Base-by-base conservation (phyloP, 768 basidiomycete genomes). In the Candolleomyces efflorescens region DNA sequence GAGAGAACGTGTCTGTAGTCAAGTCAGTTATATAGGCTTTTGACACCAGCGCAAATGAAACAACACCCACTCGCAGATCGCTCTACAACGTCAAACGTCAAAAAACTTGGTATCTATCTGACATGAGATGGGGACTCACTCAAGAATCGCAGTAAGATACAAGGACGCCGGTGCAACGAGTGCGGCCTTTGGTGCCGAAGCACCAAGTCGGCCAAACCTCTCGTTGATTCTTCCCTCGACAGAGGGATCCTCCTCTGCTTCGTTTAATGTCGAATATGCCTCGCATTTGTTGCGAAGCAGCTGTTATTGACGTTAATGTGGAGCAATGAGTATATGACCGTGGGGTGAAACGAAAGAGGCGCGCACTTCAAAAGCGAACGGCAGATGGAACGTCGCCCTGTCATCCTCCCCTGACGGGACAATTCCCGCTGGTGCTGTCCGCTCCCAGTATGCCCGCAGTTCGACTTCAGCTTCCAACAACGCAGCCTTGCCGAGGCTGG, bases 391-490 rank as follows among this genome's bases (percentile, higher is more conserved):
- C 26, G 79, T 79, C 60, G 80, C 70, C 38, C 77, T 69, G 57
- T 83, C 80, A 61, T 84, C 81, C 53, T 83, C 83, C 39, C 74
- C 64, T 24, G 68, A 62, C 1, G 68, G 60, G 54, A 65, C 63
- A 18, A 65, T 55, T 37, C 63, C 71, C 32, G 69, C 65, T 22
- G 71, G 66, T 48, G 78, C 73, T 11, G 85, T 90, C 56, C 86
- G 81, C 63, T 92, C 92, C 83, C 87, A 89, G 75, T 94, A 94
- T 7, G 92, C 92, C 66, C 92, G 81, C 47, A 97, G 71, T 69
- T 97, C 95, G 44, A 98, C 79, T 67, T 98, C 95, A 0, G 95
- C 95, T 73, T 98, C 95, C 50, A 94, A 76, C 17, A 96, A 76
- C 2, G 94, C 94, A 68, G 94, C 91, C 73, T 97, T 93, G 49